phyloP scores from a whole-genome alignment of 1,284 basidiomycete species.

The Trichosporon ovoides region DNA sequence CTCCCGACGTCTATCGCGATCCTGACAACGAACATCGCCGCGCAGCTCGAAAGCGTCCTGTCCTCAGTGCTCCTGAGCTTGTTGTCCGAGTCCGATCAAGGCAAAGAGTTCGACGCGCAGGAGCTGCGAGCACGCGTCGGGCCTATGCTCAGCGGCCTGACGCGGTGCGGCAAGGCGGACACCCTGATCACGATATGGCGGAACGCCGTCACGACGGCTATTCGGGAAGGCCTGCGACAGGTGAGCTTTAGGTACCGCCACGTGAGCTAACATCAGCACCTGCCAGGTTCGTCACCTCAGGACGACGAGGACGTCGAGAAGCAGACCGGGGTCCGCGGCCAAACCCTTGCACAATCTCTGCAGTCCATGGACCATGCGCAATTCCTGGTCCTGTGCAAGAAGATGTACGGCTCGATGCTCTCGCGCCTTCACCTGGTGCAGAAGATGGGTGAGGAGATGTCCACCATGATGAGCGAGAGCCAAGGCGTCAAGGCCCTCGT shows the following conservation, averaged over 20 bases:
- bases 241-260: conserved; percentile 22
- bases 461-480: conserved; percentile 55
- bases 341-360: conserved; percentile 57
- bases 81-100: conserved; percentile 51
- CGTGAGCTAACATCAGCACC: conserved; percentile 28
- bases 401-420: conserved; percentile 63
- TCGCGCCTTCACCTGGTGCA: conserved; percentile 68
- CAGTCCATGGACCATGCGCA: conserved; percentile 63
- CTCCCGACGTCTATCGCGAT: conserved; percentile 63
- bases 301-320: conserved; percentile 53
- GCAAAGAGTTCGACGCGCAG: conserved; percentile 25
- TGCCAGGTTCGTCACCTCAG: conserved; percentile 44
- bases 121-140: conserved; percentile 43
- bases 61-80: conserved; percentile 65
- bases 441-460: conserved; percentile 59
- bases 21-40: conserved; percentile 66
- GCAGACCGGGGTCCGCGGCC: conserved; percentile 19
- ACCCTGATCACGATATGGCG: conserved; percentile 69
- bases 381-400: conserved; percentile 61
- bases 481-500: not conserved
- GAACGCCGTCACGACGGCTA: conserved; percentile 63
- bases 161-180: conserved; percentile 67
- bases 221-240: conserved; percentile 54
- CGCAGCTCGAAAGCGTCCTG: conserved; percentile 72
- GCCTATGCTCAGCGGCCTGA: conserved; percentile 68